phyloP scores from a whole-genome alignment of 371 early-diverging fungal species.

The Rhizopus arrhizus region DNA sequence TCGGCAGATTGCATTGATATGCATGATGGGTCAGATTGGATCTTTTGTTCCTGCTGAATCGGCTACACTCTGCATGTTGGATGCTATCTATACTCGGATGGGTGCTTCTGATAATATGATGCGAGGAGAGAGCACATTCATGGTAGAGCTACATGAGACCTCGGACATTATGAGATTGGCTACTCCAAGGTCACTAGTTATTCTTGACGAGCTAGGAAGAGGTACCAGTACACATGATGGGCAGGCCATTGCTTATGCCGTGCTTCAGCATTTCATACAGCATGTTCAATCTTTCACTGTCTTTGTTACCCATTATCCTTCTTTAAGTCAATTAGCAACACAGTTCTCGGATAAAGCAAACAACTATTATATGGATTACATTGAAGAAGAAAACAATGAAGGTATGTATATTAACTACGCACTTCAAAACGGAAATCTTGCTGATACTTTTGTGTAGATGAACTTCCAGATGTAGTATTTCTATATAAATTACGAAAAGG shows the following conservation, averaged over 20 bases:
- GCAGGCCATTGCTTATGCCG: constrained; percentile 87
- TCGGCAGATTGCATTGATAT: constrained; percentile 74
- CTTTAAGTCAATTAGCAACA: constrained; percentile 50
- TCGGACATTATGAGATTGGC: constrained; percentile 70
- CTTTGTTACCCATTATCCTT: constrained; percentile 82
- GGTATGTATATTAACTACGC: constrained; percentile 6
- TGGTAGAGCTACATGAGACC: constrained; percentile 86
- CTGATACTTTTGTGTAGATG: constrained; percentile 9
- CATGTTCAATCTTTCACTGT: constrained; percentile 55
- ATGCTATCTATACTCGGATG: constrained; percentile 72
- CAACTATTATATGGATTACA: constrained; percentile 76
- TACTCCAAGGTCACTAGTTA: constrained; percentile 75
- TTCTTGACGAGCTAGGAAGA: constrained; percentile 98
- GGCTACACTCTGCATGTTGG: constrained; percentile 64
- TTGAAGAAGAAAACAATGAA: constrained; percentile 45
- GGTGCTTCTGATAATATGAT: constrained; percentile 71
- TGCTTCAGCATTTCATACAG: constrained; percentile 76
- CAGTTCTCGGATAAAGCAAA: constrained; percentile 44
- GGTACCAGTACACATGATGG: constrained; percentile 97
- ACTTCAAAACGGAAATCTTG: background rate
- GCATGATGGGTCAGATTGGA: constrained; percentile 86
- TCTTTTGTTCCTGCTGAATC: constrained; percentile 68
- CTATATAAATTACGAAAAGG: constrained; percentile 86
- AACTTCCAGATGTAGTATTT: constrained; percentile 68
- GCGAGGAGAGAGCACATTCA: constrained; percentile 85